These are phyloP conservation scores for Cystofilobasidium ferigula DNA, from an alignment of 768 basidiomycete genomes.

Conservation along the genomic window DNA sequence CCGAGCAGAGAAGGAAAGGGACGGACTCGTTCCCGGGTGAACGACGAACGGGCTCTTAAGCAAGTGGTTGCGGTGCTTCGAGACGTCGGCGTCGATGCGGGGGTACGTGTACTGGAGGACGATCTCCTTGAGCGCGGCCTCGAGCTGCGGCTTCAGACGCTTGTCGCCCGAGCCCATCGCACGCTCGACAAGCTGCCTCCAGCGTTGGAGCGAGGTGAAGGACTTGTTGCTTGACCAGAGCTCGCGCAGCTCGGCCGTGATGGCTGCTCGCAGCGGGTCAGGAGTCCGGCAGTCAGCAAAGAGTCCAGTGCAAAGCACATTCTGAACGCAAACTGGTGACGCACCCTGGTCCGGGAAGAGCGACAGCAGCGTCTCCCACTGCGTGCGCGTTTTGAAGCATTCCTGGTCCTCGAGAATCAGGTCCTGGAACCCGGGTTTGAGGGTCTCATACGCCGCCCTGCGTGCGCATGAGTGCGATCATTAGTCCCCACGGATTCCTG, in stretches of 20 bases:
- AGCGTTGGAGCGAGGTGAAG: slow-evolving; percentile 1
- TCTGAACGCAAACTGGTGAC: slow-evolving; percentile 14
- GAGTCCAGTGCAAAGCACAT: not conserved
- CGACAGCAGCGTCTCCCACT: slow-evolving; percentile 62
- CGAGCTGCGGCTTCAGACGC: not conserved
- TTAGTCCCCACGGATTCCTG: too few species aligned
- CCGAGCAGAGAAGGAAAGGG: too few species aligned
- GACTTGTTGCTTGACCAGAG: not conserved
- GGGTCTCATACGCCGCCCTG: slow-evolving; percentile 33
- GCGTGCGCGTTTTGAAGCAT: slow-evolving; percentile 58
- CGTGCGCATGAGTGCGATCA: too few species aligned
- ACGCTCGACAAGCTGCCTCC: not conserved
- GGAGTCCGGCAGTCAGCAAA: not conserved
- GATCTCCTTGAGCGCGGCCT: slow-evolving; percentile 64
- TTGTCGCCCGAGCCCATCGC: not conserved
- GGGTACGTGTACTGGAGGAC: slow-evolving; percentile 91
- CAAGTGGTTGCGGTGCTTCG: slow-evolving; percentile 93
- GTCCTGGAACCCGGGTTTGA: slow-evolving; percentile 51
- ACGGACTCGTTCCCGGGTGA: slow-evolving; percentile 70
- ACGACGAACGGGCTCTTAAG: slow-evolving; percentile 95
- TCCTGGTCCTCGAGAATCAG: slow-evolving; percentile 75
- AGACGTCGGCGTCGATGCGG: slow-evolving; percentile 90
- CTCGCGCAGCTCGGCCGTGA: not conserved
- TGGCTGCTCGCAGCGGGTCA: not conserved
- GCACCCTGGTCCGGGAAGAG: slow-evolving; percentile 56